Conservation (phyloP, 768 basidiomycete species). For the Trametes sanguinea region DNA sequence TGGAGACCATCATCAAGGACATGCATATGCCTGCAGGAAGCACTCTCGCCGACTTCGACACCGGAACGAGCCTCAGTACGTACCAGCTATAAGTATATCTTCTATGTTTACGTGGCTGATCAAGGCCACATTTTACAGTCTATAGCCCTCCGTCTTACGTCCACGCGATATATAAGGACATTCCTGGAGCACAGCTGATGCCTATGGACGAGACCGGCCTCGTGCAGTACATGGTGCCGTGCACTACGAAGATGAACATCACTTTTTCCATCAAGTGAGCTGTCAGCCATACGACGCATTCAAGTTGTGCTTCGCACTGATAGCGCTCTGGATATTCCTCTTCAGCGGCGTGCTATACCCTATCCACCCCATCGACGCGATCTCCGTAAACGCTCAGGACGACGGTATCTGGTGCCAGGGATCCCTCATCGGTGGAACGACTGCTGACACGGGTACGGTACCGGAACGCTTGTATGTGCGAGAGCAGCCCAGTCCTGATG, state of each 20-base stretch:
- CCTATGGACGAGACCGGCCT: not conserved
- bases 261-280: conserved; percentile 6
- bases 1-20: too few species aligned
- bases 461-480: too few species aligned
- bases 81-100: not conserved
- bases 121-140: not conserved
- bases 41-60: conserved; percentile 21
- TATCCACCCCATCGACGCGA: not conserved
- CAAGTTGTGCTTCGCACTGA: not conserved
- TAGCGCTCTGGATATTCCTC: not conserved
- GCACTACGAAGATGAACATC: not conserved
- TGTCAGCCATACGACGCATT: too few species aligned
- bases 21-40: not conserved
- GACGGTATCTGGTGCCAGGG: too few species aligned
- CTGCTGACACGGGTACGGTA: too few species aligned
- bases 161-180: not conserved
- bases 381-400: too few species aligned
- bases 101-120: not conserved
- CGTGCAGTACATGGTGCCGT: not conserved
- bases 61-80: conserved; percentile 13
- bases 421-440: too few species aligned
- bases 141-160: not conserved
- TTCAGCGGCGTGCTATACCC: not conserved
- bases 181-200: not conserved
- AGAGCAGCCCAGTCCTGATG: too few species aligned